Base-by-base conservation (phyloP, 208 protist genomes). In the Vickermania spadyakhi region DNA sequence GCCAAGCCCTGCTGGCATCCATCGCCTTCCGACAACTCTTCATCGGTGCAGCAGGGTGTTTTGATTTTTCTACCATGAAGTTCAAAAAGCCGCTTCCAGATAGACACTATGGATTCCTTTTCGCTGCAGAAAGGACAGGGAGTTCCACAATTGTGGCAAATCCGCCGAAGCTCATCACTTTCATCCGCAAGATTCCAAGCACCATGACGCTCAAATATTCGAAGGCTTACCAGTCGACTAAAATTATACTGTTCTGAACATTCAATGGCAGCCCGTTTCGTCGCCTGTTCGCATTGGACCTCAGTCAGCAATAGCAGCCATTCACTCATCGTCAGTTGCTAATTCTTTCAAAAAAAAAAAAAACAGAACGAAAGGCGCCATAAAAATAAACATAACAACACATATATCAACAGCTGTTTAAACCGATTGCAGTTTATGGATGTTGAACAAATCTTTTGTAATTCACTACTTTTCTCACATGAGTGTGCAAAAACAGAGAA, bases 231-330 rank as follows among this genome's bases (percentile, higher is more conserved):
- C 52, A 89, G 76, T n/a, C 77, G 73, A 55, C 89, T 81, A 73
- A 93, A 89, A 28, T 69, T 68, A 1, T 75, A 86, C 28, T 73
- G 31, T 52, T 84, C 80, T 65, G 89, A 81, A 58, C 82, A 93
- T 23, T 52, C 22, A 2, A 93, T 56, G 7, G 54, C 22, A 11
- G 82, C 90, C 11, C 86, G 82, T 13, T 54, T 49, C 31, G 77
- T 41, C 61, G 85, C 71, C 60, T 93, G 82, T 0, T 67, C 70
- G 57, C 82, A 93, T 5, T 55, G n/a, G 11, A 18, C 51, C 26
- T 18, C n/a, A 26, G 51, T 27, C 13, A 27, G 51, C 13, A 27
- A 22, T 11, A 27, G 21, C n/a, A n/a, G n/a, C n/a, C n/a, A n/a
- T n/a, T n/a, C n/a, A n/a, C n/a, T n/a, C n/a, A n/a, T n/a, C n/a